Conservation (phyloP, 1,139 yeast species). For the Debaryomyces udenii region DNA sequence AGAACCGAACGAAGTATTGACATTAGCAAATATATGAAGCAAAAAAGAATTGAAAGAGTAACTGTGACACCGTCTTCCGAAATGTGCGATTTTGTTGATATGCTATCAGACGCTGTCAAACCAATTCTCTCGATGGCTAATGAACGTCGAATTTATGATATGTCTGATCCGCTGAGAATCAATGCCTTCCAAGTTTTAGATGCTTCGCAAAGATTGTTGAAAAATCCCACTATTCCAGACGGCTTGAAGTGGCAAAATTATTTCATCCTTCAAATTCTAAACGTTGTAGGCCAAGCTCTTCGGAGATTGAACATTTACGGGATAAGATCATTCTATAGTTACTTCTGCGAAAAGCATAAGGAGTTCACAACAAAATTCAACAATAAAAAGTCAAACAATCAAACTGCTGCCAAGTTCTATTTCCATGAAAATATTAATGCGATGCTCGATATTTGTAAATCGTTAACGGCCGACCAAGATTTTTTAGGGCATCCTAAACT, state of each 20-base stretch:
- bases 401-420: conserved; percentile 62
- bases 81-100: conserved; percentile 52
- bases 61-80: conserved; percentile 57
- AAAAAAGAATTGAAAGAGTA: conserved; percentile 63
- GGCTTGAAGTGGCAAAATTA: conserved; percentile 73
- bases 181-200: conserved; percentile 76
- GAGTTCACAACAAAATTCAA: conserved; percentile 63
- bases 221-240: conserved; percentile 58
- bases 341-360: conserved; percentile 57
- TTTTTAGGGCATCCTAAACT: conserved; percentile 79
- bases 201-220: conserved; percentile 58
- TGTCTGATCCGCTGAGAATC: conserved; percentile 65
- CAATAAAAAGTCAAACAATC: conserved; percentile 55
- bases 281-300: conserved; percentile 74
- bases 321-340: conserved; percentile 69
- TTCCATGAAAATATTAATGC: conserved; percentile 49
- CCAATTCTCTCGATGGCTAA: conserved; percentile 71
- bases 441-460: conserved; percentile 50
- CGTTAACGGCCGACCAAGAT: conserved; percentile 38
- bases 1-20: conserved; percentile 86
- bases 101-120: conserved; percentile 52
- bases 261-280: conserved; percentile 61
- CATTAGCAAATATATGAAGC: conserved; percentile 75
- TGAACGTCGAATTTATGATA: conserved; percentile 61
- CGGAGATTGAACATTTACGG: conserved; percentile 81